A percentile compares a stretch with the other conserved stretches of the same genome.
Evolutionary conservation across 2,329 filamentous ascomycete genomes (phyloP).

Genomic region (Fusarium penzigii): DNA sequence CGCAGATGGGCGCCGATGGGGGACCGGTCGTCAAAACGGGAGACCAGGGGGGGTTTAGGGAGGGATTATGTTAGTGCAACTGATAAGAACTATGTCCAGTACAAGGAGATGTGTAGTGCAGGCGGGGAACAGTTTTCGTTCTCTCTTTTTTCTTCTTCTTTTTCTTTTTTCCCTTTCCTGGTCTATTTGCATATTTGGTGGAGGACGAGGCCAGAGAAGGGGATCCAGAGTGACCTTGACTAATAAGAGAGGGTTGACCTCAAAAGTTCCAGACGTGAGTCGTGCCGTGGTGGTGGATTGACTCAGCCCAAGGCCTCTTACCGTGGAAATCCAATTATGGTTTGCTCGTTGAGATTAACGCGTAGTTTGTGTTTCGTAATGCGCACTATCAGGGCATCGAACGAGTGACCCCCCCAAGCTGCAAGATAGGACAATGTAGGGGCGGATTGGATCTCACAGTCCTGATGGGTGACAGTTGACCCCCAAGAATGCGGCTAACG

Average conservation of each 20-base stretch:
- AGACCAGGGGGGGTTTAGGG: slow-evolving; percentile 21
- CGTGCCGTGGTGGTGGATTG: not conserved
- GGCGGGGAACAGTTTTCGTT: too few relatives aligned
- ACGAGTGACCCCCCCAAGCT: not conserved
- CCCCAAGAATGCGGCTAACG: not conserved
- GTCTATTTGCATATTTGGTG: not conserved
- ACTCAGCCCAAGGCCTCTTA: too few relatives aligned
- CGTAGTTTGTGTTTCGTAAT: not conserved
- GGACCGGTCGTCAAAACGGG: slow-evolving; percentile 22
- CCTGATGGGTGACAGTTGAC: not conserved
- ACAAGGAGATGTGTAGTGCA: slow-evolving; percentile 14
- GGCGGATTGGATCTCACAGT: not conserved
- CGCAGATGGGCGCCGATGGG: slow-evolving; percentile 33
- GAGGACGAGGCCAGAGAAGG: too few relatives aligned
- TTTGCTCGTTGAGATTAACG: not conserved
- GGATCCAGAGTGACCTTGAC: not conserved
- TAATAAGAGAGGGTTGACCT: not conserved
- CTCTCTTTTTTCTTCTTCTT: too few relatives aligned
- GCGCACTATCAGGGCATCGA: not conserved
- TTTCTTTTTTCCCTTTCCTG: too few relatives aligned
- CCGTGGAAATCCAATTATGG: not conserved
- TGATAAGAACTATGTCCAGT: slow-evolving; percentile 26
- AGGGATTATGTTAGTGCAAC: slow-evolving; percentile 4
- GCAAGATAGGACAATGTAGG: not conserved
- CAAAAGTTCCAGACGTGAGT: not conserved